Conservation (phyloP, 352 stramenopile species). For the Globisporangium megalacanthum region DNA sequence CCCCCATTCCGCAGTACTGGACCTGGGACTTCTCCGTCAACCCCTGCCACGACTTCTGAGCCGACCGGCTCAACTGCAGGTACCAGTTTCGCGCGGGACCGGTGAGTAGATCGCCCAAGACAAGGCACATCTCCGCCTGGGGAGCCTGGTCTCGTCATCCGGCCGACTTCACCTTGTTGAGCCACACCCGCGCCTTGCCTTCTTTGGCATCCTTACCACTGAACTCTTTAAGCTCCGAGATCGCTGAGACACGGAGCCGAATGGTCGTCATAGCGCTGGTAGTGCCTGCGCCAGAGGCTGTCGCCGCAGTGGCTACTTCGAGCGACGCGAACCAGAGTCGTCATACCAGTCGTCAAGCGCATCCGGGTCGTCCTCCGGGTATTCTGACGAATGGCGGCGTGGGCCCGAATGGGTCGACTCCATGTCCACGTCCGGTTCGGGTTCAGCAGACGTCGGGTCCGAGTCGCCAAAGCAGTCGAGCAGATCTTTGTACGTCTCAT, state of each 20-base stretch:
- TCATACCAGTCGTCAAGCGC: neutral
- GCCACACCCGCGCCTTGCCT: conserved; percentile 11
- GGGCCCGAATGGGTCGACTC: neutral
- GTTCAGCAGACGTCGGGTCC: neutral
- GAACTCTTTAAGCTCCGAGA: conserved; percentile 13
- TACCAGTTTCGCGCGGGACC: conserved; percentile 10
- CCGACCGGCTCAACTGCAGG: conserved; percentile 1
- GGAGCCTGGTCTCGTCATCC: conserved; percentile 7
- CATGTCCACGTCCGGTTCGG: neutral
- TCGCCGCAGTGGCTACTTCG: no score
- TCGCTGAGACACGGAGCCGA: conserved; percentile 5
- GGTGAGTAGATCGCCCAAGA: conserved; percentile 14
- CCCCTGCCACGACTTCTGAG: conserved; percentile 3
- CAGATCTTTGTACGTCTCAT: neutral
- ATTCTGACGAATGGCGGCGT: neutral
- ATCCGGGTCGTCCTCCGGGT: neutral
- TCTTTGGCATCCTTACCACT: conserved; percentile 6
- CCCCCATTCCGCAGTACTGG: conserved; percentile 15
- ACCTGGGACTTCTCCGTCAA: conserved; percentile 10
- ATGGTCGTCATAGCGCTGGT: neutral
- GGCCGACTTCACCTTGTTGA: conserved; percentile 8
- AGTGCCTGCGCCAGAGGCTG: neutral
- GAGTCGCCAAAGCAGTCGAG: neutral
- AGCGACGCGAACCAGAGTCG: no score
- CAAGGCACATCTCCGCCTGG: neutral